Conservation (phyloP, 352 stramenopile species). For the Globisporangium echinulatum region DNA sequence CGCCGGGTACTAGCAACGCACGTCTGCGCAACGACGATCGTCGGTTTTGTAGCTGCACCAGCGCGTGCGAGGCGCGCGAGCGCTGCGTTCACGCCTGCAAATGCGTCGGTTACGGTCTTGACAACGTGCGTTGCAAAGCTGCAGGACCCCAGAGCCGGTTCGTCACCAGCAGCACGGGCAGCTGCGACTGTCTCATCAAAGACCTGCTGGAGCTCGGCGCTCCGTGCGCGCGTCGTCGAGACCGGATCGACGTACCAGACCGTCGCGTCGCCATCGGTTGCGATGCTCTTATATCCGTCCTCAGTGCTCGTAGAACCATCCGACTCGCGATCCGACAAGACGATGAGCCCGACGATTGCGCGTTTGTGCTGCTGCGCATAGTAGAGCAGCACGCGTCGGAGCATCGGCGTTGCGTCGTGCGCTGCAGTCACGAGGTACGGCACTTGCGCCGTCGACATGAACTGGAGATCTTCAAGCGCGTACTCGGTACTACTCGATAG, state of each 20-base stretch:
- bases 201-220: constrained; percentile 40
- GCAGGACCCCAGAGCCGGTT: constrained; percentile 36
- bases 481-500: constrained; percentile 41
- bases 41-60: constrained; percentile 21
- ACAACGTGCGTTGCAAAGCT: constrained; percentile 72
- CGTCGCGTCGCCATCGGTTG: constrained; percentile 30
- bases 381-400: constrained; percentile 61
- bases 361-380: constrained; percentile 66
- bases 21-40: constrained; percentile 87
- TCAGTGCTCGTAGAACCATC: constrained; percentile 9
- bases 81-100: constrained; percentile 80
- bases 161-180: constrained; percentile 12
- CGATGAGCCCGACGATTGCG: constrained; percentile 44
- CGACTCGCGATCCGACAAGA: constrained; percentile 33
- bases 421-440: constrained; percentile 39
- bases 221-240: constrained; percentile 42
- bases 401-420: constrained; percentile 11
- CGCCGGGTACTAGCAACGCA: constrained; percentile 52
- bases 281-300: neutral
- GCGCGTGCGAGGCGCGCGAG: constrained; percentile 60
- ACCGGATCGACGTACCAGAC: constrained; percentile 71
- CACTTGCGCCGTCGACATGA: constrained; percentile 59
- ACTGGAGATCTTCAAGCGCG: constrained; percentile 63
- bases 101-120: constrained; percentile 69
- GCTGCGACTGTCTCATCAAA: constrained; percentile 41